Conservation (phyloP, 2,329 filamentous ascomycete genomes). For the Fusarium tuaranense region DNA sequence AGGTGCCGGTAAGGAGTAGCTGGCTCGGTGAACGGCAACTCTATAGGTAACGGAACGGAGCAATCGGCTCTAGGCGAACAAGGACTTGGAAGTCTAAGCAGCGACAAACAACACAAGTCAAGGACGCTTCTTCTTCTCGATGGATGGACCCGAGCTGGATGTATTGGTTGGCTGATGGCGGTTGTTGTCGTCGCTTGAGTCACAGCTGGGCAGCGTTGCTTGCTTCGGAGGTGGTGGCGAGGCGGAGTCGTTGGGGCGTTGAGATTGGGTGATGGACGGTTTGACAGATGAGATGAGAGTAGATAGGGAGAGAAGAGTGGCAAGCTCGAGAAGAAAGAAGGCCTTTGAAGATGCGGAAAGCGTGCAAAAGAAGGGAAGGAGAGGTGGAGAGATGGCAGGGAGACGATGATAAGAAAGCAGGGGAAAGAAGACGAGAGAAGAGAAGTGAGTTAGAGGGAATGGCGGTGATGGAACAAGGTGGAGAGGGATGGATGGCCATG, state of each 20-base stretch:
- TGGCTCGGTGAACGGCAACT: slow-evolving; percentile 20
- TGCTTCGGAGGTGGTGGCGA: slow-evolving; percentile 43
- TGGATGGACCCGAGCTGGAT: slow-evolving; percentile 27
- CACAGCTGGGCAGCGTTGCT: slow-evolving; percentile 41
- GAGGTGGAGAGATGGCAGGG: slow-evolving; percentile 47
- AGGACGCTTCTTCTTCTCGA: slow-evolving; percentile 52
- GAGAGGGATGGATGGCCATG: slow-evolving; percentile 50
- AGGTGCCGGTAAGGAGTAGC: not conserved
- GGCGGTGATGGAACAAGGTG: slow-evolving; percentile 52
- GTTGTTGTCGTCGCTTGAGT: slow-evolving; percentile 34
- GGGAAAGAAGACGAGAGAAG: slow-evolving; percentile 48
- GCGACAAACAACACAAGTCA: slow-evolving; percentile 35
- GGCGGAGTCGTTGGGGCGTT: slow-evolving; percentile 35
- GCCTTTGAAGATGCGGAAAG: slow-evolving; percentile 49
- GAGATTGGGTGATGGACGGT: slow-evolving; percentile 31
- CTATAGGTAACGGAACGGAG: slow-evolving; percentile 17
- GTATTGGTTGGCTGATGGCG: not conserved
- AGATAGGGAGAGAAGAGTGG: slow-evolving; percentile 42
- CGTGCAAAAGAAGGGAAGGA: slow-evolving; percentile 48
- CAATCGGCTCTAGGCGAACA: slow-evolving; percentile 34
- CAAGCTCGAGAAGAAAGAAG: slow-evolving; percentile 53
- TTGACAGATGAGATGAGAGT: slow-evolving; percentile 32
- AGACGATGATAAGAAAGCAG: slow-evolving; percentile 49
- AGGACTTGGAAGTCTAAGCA: slow-evolving; percentile 33
- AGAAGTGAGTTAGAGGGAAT: slow-evolving; percentile 50